Evolutionary conservation across 1,284 basidiomycete species (phyloP).

Genomic region (Rhodotorula sp.): DNA sequence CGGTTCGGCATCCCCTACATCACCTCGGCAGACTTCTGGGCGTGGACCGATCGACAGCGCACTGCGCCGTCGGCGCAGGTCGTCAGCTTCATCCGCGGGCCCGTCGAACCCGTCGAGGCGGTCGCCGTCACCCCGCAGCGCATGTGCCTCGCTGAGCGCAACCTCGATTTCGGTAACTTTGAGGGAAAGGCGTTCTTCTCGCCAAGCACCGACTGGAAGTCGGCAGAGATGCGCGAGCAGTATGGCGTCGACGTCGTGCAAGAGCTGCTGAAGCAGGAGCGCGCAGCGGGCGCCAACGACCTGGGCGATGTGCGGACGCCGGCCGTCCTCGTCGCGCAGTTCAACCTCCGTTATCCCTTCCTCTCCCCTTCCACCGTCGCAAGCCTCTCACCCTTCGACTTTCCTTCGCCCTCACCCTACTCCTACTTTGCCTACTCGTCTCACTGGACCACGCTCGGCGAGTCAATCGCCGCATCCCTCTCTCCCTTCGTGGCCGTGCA

Average conservation of each 20-base stretch:
- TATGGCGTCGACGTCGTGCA: slow-evolving; percentile 16
- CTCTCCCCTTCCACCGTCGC: slow-evolving; percentile 21
- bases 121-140: slow-evolving; percentile 4
- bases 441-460: slow-evolving; percentile 41
- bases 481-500: slow-evolving; percentile 44
- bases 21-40: slow-evolving; percentile 34
- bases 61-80: slow-evolving; percentile 41
- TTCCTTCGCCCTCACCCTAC: slow-evolving; percentile 25
- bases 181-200: slow-evolving; percentile 35
- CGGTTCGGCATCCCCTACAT: slow-evolving; percentile 40
- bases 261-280: slow-evolving; percentile 11
- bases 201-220: slow-evolving; percentile 20
- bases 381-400: slow-evolving; percentile 15
- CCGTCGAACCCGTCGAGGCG: slow-evolving; percentile 5
- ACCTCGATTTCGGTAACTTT: slow-evolving; percentile 37
- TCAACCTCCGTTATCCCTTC: slow-evolving; percentile 44
- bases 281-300: background rate
- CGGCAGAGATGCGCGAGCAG: slow-evolving; percentile 9
- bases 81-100: slow-evolving; percentile 30
- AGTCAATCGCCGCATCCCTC: slow-evolving; percentile 32
- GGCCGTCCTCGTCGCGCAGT: slow-evolving; percentile 43
- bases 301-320: slow-evolving; percentile 5
- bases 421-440: slow-evolving; percentile 44
- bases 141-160: slow-evolving; percentile 37
- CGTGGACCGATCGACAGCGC: slow-evolving; percentile 29